Base-by-base conservation (phyloP, 176 grass and related monocot genomes). In the Aegilops longissima region DNA sequence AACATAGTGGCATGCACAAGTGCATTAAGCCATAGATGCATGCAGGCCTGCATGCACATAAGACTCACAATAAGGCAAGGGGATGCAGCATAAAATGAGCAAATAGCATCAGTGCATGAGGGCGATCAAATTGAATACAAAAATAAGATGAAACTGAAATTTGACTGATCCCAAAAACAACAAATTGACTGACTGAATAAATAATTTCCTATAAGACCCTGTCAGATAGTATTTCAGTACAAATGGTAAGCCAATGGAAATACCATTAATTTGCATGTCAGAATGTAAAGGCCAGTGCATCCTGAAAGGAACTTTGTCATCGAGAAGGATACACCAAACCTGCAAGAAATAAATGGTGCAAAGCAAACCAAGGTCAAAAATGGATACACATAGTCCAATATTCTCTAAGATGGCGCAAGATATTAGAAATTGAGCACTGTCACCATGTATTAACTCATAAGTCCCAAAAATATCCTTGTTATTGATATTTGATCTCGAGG, bases 251-350 rank as follows among this genome's bases (percentile, higher is more conserved):
- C 30, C 14, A 59, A 35, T 59, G 33, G 30, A 78, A 61, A 73
- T 93, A 98, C 96, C 96, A 87, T 98, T 98, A 82, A 95, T 77
- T 89, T 93, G 81, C 71, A 98, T 78, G 72, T 86, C 86, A 77
- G 91, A 89, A 76, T 84, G 61, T 75, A 95, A 87, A 52, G 95
- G 93, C 95, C 95, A 98, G 47, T 98, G 93, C 90, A 98, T 95
- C 89, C 95, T 95, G 86, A 95, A 98, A 90, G 95, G 93, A 24
- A 98, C 91, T 62, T 82, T 93, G 88, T 98, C 95, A 86, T 95
- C 89, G 27, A 98, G 78, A 79, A 98, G 93, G 20, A 98, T 78
- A 68, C 91, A 95, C 91, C 90, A 98, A 92, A 95, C 89, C 95
- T 98, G 91, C 70, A 93, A 83, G 76, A 89, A 38, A 88, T 52